phyloP scores from a whole-genome alignment of 768 basidiomycete genomes.

The Lentinus tigrinus region DNA sequence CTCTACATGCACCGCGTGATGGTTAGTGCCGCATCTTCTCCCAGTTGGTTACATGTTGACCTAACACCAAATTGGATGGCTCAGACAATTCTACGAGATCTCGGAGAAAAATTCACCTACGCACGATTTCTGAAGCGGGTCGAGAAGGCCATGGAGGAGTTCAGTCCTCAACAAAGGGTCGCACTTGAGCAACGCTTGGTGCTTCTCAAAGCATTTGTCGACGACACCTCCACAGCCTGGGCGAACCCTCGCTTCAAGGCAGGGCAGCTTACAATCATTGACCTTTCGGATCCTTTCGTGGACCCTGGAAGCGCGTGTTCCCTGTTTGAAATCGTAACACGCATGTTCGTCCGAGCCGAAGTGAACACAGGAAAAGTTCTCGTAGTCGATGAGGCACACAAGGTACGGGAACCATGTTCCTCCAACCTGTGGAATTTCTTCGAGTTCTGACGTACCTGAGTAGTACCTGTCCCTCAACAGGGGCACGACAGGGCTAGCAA shows the following conservation, averaged over 20 bases:
- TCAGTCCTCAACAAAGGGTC: constrained; percentile 55
- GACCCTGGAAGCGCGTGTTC: constrained; percentile 66
- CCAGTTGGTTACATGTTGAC: too few species aligned
- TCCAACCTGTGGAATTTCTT: not conserved
- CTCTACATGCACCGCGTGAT: constrained; percentile 69
- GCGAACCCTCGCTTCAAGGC: constrained; percentile 40
- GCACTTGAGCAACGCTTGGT: constrained; percentile 65
- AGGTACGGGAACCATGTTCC: constrained; percentile 38
- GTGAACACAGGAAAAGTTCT: constrained; percentile 65
- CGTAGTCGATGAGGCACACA: constrained; percentile 76
- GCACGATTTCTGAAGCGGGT: constrained; percentile 47
- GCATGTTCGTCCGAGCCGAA: constrained; percentile 61
- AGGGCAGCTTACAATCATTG: constrained; percentile 66
- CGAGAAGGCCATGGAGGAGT: constrained; percentile 44
- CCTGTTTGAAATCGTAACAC: constrained; percentile 66
- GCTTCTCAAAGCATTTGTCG: constrained; percentile 57
- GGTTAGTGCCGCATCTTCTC: constrained; percentile 37
- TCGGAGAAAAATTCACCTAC: constrained; percentile 61
- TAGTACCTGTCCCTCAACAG: constrained; percentile 59
- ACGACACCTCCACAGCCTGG: constrained; percentile 27
- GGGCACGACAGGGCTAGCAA: constrained; percentile 52
- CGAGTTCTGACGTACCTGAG: not conserved
- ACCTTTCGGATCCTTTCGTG: constrained; percentile 72
- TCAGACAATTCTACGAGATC: constrained; percentile 58
- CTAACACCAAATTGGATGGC: too few species aligned